Evolutionary conservation across 2,329 filamentous ascomycete species (phyloP), one percentile per base, ranked within the genome.

Genomic region (Penicillium sp.): DNA sequence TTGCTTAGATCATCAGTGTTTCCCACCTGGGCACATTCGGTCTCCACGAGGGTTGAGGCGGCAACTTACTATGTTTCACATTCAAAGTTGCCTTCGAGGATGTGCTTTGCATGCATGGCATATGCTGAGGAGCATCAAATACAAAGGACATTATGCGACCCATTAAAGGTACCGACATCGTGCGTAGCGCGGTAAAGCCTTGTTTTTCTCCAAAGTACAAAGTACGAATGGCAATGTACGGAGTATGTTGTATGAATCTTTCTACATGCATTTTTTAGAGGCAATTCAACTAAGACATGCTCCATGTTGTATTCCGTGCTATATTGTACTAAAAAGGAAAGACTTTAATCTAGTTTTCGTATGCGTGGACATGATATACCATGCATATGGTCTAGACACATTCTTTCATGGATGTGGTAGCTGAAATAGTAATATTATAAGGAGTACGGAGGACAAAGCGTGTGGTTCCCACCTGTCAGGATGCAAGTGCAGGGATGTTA

Each of bases 401-500:
- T 38, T 38, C 26, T 22, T 39, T 37, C 40, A 45, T 47, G 24
- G 32, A 45, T 53, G 18, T 39, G 20, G 39, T 47, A 35, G 48
- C n/a, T 50, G 24, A 13, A 8, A 43, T 42, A n/a, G 34, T 46
- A 34, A 22, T 34, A 20, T 20, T 26, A 32, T 37, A 57, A 26
- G 24, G 24, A 8, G 24, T 37, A 29, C 26, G 26, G 9, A 29
- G 26, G 8, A 29, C 26, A 29, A 10, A 10, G 26, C 10, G 8
- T 38, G 13, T 58, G 13, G 34, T 24, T 34, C 43, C 26, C 18
- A 24, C 57, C 53, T 54, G 40, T 47, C 38, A 57, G 10, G n/a
- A 29, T 32, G 35, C 29, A 50, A 11, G 16, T 38, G 22, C 40
- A 59, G 46, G 50, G 54, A 42, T 46, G 18, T 54, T 29, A 37